Base-by-base conservation (phyloP, 352 stramenopile species). In the Lagenidium sp. region DNA sequence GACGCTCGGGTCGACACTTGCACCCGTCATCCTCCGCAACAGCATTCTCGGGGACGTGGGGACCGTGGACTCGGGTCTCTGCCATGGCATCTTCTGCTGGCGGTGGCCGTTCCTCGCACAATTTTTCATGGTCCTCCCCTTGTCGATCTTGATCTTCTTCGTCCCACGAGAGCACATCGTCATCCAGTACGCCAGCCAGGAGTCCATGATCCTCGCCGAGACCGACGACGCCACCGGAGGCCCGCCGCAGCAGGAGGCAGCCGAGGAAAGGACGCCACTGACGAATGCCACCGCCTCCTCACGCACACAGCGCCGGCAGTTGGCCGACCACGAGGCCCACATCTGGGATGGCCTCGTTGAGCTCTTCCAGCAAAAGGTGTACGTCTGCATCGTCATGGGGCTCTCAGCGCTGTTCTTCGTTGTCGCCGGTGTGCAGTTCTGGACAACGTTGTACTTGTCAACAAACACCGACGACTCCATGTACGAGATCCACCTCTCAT, bases 331-430 rank as follows among this genome's bases (percentile, higher is more conserved):
- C 18, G 67, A 65, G 13, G 54, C 57, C 18, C 41, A 47, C 31
- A 57, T 70, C 18, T 80, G 62, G 57, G 63, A 58, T 36, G 78
- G 77, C 52, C 48, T 86, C 23, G 44, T 47, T 21, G 51, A 68
- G 24, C 59, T 88, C 22, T 50, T 85, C 25, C 56, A 76, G 29
- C 63, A 85, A 30, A 60, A 58, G 28, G 77, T 90, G 15, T 92
- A 77, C 45, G 76, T 87, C 41, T 83, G 68, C 20, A 72, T 89
- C 47, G 77, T 92, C 23, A 68, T 92, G 32, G 79, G 69, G 0
- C 60, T 92, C 23, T 92, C 79, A 13, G 71, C 74, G 35, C 60
- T 92, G 24, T 92, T 89, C 57, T 92, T 87, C 47, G 77, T 88
- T 24, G 79, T 92, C 18, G 68, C 79, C 0, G 76, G 76, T 18